Conservation (phyloP, 495 filamentous ascomycete species). For the Apiosordaria backusii region DNA sequence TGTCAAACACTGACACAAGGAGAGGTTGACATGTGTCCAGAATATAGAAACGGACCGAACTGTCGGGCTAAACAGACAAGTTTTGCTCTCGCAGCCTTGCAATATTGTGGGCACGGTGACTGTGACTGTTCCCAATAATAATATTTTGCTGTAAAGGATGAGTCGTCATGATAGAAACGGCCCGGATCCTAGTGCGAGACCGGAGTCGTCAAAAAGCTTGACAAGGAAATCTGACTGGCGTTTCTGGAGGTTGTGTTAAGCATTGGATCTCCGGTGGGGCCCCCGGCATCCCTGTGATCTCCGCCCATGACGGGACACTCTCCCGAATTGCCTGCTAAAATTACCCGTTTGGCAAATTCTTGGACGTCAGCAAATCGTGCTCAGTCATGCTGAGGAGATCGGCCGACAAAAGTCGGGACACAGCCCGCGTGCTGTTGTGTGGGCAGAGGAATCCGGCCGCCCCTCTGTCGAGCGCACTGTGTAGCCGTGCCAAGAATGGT, state of each 20-base stretch:
- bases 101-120: background rate
- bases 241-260: background rate
- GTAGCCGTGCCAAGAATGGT: background rate
- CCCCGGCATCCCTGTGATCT: background rate
- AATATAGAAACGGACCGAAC: background rate
- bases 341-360: background rate
- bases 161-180: background rate
- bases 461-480: background rate
- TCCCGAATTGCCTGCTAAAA: background rate
- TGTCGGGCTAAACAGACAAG: background rate
- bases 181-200: background rate
- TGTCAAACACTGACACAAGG: background rate
- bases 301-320: background rate
- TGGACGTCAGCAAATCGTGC: background rate
- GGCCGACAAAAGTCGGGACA: background rate
- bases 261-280: background rate
- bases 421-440: background rate
- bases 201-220: background rate
- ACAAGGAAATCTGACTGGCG: background rate
- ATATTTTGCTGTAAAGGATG: background rate
- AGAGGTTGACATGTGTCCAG: background rate
- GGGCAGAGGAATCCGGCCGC: background rate
- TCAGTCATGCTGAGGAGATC: background rate
- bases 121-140: background rate
- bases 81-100: background rate